A percentile compares a stretch with the other conserved stretches of the same genome.
These are phyloP conservation scores for Stropharia rugosoannulata DNA, from an alignment of 768 basidiomycete genomes.

Conservation along the genomic window DNA sequence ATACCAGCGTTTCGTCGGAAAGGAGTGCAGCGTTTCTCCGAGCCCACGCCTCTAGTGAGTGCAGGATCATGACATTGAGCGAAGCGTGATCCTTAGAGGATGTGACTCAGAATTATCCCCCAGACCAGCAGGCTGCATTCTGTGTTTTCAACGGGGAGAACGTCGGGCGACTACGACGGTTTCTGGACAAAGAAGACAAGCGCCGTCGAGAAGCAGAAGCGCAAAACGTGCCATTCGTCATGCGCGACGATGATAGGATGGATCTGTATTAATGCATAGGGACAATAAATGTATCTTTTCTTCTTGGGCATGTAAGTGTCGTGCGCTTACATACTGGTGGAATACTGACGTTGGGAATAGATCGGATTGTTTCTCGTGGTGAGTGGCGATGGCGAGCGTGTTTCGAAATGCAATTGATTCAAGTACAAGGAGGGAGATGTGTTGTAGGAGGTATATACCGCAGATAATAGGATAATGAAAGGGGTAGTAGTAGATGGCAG, in stretches of 20 bases:
- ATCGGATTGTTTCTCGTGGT: background rate
- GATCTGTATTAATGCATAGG: slow-evolving; percentile 50
- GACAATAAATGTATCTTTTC: background rate
- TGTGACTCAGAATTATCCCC: slow-evolving; percentile 54
- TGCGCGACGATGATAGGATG: slow-evolving; percentile 62
- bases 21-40: slow-evolving; percentile 78
- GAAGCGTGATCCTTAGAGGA: slow-evolving; percentile 12
- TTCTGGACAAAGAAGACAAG: slow-evolving; percentile 69
- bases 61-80: slow-evolving; percentile 12
- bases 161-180: slow-evolving; percentile 57
- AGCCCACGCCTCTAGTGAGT: slow-evolving; percentile 62
- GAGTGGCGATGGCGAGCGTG: background rate
- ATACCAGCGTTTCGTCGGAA: slow-evolving; percentile 69
- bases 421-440: background rate
- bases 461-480: background rate
- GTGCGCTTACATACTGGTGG: background rate
- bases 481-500: background rate
- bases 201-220: slow-evolving; percentile 59
- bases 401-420: background rate
- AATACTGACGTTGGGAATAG: slow-evolving; percentile 4
- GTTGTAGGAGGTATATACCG: background rate
- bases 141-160: slow-evolving; percentile 79
- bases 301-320: background rate
- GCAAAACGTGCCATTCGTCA: slow-evolving; percentile 55
- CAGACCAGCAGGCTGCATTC: slow-evolving; percentile 67